These are phyloP conservation scores for Chalara sp. DNA, from an alignment of 2,329 filamentous ascomycete genomes.

Conservation along the genomic window DNA sequence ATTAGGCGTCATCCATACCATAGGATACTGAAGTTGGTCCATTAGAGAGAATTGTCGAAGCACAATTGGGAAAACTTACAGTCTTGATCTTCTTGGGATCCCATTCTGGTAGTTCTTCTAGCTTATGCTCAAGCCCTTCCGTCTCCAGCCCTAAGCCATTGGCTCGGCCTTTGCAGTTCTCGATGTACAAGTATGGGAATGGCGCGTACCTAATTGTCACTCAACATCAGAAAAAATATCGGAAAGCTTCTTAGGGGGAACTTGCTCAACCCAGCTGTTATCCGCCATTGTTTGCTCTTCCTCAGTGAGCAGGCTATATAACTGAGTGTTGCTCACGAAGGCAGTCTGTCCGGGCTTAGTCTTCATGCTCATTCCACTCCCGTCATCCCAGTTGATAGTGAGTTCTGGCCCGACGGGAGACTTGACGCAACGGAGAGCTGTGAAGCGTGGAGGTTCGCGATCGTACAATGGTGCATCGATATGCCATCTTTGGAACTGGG, in stretches of 20 bases:
- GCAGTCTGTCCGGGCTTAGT: slow-evolving; percentile 36
- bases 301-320: slow-evolving; percentile 33
- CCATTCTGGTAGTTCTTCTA: slow-evolving; percentile 32
- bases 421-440: slow-evolving; percentile 33
- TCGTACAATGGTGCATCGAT: slow-evolving; percentile 40
- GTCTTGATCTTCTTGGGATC: slow-evolving; percentile 30
- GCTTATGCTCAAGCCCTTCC: slow-evolving; percentile 31
- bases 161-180: slow-evolving; percentile 32
- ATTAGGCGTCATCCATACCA: slow-evolving; percentile 40
- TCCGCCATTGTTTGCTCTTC: slow-evolving; percentile 36
- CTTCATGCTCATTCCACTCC: slow-evolving; percentile 34
- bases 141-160: slow-evolving; percentile 34
- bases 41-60: too few relatives aligned
- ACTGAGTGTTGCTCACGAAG: slow-evolving; percentile 36
- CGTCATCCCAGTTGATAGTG: slow-evolving; percentile 37
- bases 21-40: slow-evolving; percentile 28
- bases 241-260: too few relatives aligned
- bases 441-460: slow-evolving; percentile 36
- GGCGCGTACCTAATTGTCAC: slow-evolving; percentile 28
- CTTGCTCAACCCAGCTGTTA: slow-evolving; percentile 35
- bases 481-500: slow-evolving; percentile 41
- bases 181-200: slow-evolving; percentile 38
- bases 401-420: slow-evolving; percentile 30
- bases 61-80: neutral
- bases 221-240: too few relatives aligned